Evolutionary conservation across 2,329 filamentous ascomycete genomes (phyloP).

Genomic region (Aspergillus brunneoviolaceus): DNA sequence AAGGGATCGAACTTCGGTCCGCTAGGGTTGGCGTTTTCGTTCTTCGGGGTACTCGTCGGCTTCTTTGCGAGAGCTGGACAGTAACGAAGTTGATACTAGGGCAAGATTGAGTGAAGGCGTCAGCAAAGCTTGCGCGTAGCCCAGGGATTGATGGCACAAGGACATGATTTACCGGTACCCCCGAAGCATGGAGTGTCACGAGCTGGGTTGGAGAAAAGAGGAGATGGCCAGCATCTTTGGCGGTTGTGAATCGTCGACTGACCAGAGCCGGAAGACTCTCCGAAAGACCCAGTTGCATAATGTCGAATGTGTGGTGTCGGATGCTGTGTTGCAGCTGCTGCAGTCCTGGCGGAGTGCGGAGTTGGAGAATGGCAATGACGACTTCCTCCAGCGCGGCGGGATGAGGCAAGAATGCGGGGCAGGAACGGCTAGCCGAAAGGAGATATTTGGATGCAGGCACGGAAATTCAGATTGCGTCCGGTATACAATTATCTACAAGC

Average conservation of each 20-base stretch:
- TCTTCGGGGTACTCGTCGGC: conserved; percentile 29
- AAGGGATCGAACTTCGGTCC: conserved; percentile 45
- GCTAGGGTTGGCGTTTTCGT: conserved; percentile 16
- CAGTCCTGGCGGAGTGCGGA: not conserved
- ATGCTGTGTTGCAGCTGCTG: not conserved
- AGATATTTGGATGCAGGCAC: not conserved
- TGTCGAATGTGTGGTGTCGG: not conserved
- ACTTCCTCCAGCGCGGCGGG: not conserved
- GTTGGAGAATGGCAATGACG: not conserved
- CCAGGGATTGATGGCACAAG: not conserved
- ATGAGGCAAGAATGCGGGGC: not conserved
- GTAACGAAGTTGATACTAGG: conserved; percentile 50
- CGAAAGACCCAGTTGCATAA: conserved; percentile 38
- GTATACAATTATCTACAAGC: no score
- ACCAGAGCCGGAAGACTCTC: conserved; percentile 40
- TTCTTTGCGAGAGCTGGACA: conserved; percentile 51
- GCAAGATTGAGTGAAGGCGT: not conserved
- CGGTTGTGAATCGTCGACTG: conserved; percentile 34
- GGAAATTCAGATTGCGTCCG: no score
- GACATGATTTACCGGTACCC: conserved; percentile 32
- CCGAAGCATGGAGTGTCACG: conserved; percentile 34
- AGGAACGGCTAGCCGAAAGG: not conserved
- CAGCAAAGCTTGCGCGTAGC: not conserved
- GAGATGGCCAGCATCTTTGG: conserved; percentile 38
- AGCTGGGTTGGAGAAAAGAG: conserved; percentile 44